Evolutionary conservation across 306 rosid genomes (phyloP), one percentile per base, ranked within the genome.

Genomic region (Sphenostylis stenocarpa): DNA sequence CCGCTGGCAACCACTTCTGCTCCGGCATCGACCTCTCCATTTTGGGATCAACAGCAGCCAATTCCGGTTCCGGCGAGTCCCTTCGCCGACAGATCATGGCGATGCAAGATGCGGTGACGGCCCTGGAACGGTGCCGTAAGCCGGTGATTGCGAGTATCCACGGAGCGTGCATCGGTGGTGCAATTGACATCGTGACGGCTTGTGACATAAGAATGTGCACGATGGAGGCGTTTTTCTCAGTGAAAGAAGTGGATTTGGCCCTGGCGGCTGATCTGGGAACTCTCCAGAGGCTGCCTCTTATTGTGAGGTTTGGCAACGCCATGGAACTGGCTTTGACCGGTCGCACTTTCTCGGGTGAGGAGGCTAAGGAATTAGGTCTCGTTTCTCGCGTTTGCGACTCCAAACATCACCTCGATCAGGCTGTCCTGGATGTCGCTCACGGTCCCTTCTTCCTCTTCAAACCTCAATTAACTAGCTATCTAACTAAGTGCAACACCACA

Each of bases 121-220:
- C 96, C 47, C 56, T 91, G 67, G 96, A 94, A 69, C 88, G 83
- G 67, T 94, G 98, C 86, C 89, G 97, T 77, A 91, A 94, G 53
- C 95, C 97, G 4, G 95, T 94, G 69, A 89, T 90, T 43, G 96
- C 91, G 0, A 76, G 90, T n/a, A 67, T 94, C 53, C 88, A 86
- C 4, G 97, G 98, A 5, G 98, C 86, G 3, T 90, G 98, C 49
- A 86, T 94, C 33, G 97, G 98, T 8, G 96, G 95, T 16, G 97
- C 85, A 5, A 52, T 94, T 9, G 98, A 94, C 63, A 80, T 94
- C 15, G 26, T 87, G 11, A 88, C 97, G 10, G 96, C 96, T 51
- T 94, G 97, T 76, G 98, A 94, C 70, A 38, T 94, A 38, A 89
- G 98, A 86, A 83, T 65, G 21, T 94, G 96, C 58, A 83, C 87